phyloP scores from a whole-genome alignment of 306 rosid genomes.

The Fragaria nilgerrensis region DNA sequence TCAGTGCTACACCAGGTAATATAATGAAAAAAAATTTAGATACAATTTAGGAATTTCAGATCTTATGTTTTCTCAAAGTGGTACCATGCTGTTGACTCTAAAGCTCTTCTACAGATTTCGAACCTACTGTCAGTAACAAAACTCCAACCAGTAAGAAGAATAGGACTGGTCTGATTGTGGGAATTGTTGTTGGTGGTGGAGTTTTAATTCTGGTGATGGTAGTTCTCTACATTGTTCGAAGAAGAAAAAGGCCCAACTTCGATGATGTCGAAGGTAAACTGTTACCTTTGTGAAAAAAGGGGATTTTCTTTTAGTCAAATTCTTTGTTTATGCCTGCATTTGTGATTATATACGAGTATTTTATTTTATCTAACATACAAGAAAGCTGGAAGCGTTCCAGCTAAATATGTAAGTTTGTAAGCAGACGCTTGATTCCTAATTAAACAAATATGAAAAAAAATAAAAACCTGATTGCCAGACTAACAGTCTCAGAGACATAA shows the following conservation, averaged over 20 bases:
- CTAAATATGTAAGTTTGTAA: background rate
- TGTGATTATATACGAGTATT: background rate
- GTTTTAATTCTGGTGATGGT: constrained; percentile 37
- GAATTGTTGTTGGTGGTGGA: constrained; percentile 62
- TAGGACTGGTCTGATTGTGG: constrained; percentile 51
- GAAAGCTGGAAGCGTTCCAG: background rate
- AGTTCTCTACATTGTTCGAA: constrained; percentile 31
- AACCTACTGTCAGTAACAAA: constrained; percentile 49
- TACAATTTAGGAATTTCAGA: constrained; percentile 8
- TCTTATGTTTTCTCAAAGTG: constrained; percentile 4
- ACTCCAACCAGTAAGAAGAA: constrained; percentile 46
- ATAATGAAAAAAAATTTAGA: background rate
- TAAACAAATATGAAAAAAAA: too few relatives aligned
- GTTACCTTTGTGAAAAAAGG: background rate
- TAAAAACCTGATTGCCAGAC: background rate
- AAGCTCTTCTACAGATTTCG: constrained; percentile 48
- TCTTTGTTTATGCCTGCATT: background rate
- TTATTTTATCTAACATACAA: background rate
- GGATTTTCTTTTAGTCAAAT: too few relatives aligned
- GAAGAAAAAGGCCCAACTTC: constrained; percentile 38
- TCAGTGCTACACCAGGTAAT: constrained; percentile 73
- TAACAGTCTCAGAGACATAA: background rate
- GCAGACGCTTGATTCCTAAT: background rate
- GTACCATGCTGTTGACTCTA: constrained; percentile 15
- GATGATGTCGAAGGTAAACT: constrained; percentile 50